These are phyloP conservation scores for Rhynchosporium agropyri DNA, from an alignment of 2,329 filamentous ascomycete genomes.

Conservation along the genomic window DNA sequence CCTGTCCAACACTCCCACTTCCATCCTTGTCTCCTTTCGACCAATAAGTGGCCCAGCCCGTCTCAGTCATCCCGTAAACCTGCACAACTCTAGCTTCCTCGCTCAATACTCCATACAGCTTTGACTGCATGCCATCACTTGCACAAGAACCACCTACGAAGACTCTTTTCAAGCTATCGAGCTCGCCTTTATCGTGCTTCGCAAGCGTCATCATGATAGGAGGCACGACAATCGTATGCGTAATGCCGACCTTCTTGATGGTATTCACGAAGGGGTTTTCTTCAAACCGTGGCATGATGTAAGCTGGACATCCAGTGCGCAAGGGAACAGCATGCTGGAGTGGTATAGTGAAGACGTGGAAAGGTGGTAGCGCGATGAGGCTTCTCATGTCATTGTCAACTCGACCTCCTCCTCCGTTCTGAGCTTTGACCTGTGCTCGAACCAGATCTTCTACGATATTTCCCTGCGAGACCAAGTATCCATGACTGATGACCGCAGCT, in stretches of 20 bases:
- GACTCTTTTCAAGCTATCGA: slow-evolving; percentile 49
- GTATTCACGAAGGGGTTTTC: slow-evolving; percentile 70
- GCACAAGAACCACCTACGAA: slow-evolving; percentile 53
- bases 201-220: slow-evolving; percentile 73
- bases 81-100: slow-evolving; percentile 48
- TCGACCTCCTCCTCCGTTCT: not conserved
- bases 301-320: slow-evolving; percentile 64
- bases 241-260: slow-evolving; percentile 62
- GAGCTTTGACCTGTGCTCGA: not conserved
- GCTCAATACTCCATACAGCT: slow-evolving; percentile 46
- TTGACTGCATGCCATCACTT: slow-evolving; percentile 44
- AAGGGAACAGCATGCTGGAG: slow-evolving; percentile 75
- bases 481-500: slow-evolving; percentile 42
- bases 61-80: slow-evolving; percentile 58
- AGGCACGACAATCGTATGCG: slow-evolving; percentile 67
- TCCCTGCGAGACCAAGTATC: slow-evolving; percentile 24
- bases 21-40: slow-evolving; percentile 4
- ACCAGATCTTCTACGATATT: slow-evolving; percentile 16
- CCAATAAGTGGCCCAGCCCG: slow-evolving; percentile 43
- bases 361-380: slow-evolving; percentile 54
- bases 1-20: slow-evolving; percentile 22
- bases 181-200: slow-evolving; percentile 54
- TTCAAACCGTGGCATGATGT: slow-evolving; percentile 78
- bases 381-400: slow-evolving; percentile 47
- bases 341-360: slow-evolving; percentile 71